Evolutionary conservation across 2,329 filamentous ascomycete genomes (phyloP).

Genomic region (Alternaria atra): DNA sequence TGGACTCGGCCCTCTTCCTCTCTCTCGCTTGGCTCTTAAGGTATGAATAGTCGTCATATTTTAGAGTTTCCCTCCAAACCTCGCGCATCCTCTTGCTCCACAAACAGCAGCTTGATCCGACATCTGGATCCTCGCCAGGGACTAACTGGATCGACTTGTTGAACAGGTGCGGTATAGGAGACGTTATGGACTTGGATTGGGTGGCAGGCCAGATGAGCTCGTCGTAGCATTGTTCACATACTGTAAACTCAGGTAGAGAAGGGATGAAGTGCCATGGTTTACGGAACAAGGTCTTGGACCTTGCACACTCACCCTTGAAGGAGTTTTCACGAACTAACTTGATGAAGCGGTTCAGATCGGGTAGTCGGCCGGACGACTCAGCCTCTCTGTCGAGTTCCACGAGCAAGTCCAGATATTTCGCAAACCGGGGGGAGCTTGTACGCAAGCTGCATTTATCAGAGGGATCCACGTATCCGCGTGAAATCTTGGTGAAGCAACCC

Average conservation of each 20-base stretch:
- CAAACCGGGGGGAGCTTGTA: slow-evolving; percentile 65
- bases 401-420: slow-evolving; percentile 65
- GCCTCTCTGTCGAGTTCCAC: slow-evolving; percentile 62
- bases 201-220: slow-evolving; percentile 77
- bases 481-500: slow-evolving; percentile 66
- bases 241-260: slow-evolving; percentile 77
- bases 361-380: slow-evolving; percentile 44
- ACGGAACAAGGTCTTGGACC: slow-evolving; percentile 69
- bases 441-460: slow-evolving; percentile 72
- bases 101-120: slow-evolving; percentile 72
- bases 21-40: slow-evolving; percentile 68
- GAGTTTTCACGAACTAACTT: slow-evolving; percentile 64
- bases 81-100: slow-evolving; percentile 82
- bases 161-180: slow-evolving; percentile 41
- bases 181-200: slow-evolving; percentile 56
- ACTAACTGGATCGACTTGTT: slow-evolving; percentile 67
- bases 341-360: slow-evolving; percentile 69
- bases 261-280: slow-evolving; percentile 81
- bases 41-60: slow-evolving; percentile 71
- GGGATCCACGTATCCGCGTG: slow-evolving; percentile 44
- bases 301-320: slow-evolving; percentile 66
- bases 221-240: slow-evolving; percentile 88
- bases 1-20: slow-evolving; percentile 47
- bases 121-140: slow-evolving; percentile 55
- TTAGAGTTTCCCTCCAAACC: slow-evolving; percentile 73